Evolutionary conservation across 768 basidiomycete species (phyloP), one percentile per base, ranked within the genome.

Genomic region (Tulasnella sp.): DNA sequence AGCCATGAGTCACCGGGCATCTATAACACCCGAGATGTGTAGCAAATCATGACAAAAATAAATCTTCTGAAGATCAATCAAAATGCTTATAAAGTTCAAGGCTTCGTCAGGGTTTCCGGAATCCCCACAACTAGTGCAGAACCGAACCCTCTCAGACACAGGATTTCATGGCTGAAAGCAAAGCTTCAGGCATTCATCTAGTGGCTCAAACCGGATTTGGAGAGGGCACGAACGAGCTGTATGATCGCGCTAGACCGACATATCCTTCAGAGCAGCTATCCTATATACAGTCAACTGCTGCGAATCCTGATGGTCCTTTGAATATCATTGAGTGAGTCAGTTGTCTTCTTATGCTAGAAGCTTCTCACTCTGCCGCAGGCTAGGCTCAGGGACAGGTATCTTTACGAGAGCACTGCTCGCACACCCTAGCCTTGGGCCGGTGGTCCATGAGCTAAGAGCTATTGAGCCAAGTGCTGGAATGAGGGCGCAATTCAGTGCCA

Each of bases 381-480:
- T 87, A 28, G 90, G 88, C 9, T 68, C 82, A 4, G 90, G 90
- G 22, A 91, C 88, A 1, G 90, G 90, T 12, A 78, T 95, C 48
- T 93, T 91, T 64, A 87, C 89, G 9, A 77, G 87, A 8, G 81
- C 87, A 3, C 64, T 93, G 20, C 68, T 92, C 34, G 73, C 75
- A 5, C 74, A 85, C 62, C 69, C 71, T 15, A 72, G 70, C 33
- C 79, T 74, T 74, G 58, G 72, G 15, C 60, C 64, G 37, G 62
- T 61, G 51, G 69, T 90, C 42, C 67, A 67, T 25, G 64, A 71
- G 40, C 63, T 92, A 15, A 70, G 70, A 45, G 86, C 84, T 3
- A 60, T 91, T 28, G 92, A 96, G 63, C 92, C 92, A 28, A 63
- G 83, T 57, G 69, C 71, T 39, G 92, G 91, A 25, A 95, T 95